Percentiles rank a stretch among this genome's conserved stretches.
Evolutionary conservation across 495 filamentous ascomycete species (phyloP).

Genomic region (Penicillium canescens): DNA sequence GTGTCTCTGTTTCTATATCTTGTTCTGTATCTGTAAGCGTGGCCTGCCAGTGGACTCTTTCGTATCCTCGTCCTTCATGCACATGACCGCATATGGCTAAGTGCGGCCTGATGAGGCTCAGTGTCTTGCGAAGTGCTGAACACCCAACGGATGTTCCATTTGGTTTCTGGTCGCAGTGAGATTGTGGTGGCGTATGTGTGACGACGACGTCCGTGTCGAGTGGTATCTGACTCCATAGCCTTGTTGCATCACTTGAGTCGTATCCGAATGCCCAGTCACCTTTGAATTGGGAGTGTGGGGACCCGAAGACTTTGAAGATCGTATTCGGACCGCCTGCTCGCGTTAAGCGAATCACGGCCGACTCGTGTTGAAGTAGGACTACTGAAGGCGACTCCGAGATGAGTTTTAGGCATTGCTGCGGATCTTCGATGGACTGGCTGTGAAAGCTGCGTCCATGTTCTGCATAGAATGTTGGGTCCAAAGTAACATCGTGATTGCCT

Average conservation of each 20-base stretch:
- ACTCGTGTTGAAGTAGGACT: slow-evolving; percentile 65
- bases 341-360: slow-evolving; percentile 55
- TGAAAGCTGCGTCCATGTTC: slow-evolving; percentile 59
- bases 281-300: slow-evolving; percentile 65
- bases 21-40: slow-evolving; percentile 1
- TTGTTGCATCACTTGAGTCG: slow-evolving; percentile 41
- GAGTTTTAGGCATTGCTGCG: slow-evolving; percentile 55
- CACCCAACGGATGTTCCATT: slow-evolving; percentile 39
- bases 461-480: slow-evolving; percentile 64
- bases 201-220: slow-evolving; percentile 46
- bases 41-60: slow-evolving; percentile 39
- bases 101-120: slow-evolving; percentile 42
- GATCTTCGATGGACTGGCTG: slow-evolving; percentile 57
- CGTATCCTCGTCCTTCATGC: slow-evolving; percentile 49
- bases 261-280: slow-evolving; percentile 77
- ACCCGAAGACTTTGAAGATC: slow-evolving; percentile 73
- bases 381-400: slow-evolving; percentile 53
- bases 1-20: slow-evolving; percentile 2
- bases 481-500: slow-evolving; percentile 82
- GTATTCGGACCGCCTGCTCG: slow-evolving; percentile 61
- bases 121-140: slow-evolving; percentile 31
- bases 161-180: slow-evolving; percentile 42
- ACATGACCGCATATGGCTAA: slow-evolving; percentile 53
- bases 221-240: slow-evolving; percentile 51
- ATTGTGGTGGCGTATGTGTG: slow-evolving; percentile 51